phyloP scores from a whole-genome alignment of 345 rosid genomes.

The Populus simonii region DNA sequence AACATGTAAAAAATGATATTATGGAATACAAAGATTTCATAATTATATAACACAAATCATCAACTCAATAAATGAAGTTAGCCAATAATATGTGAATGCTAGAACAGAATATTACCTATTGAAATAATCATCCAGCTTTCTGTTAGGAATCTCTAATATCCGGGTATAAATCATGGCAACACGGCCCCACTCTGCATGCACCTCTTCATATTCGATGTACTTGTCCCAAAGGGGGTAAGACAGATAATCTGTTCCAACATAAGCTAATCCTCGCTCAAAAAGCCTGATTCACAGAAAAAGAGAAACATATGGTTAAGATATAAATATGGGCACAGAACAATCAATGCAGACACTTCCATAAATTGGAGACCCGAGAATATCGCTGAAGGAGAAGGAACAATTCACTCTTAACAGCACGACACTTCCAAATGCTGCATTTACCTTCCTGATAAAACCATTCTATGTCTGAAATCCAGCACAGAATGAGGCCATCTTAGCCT shows the following conservation, averaged over 20 bases:
- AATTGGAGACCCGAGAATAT: constrained; percentile 37
- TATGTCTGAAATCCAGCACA: constrained; percentile 75
- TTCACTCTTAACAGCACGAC: constrained; percentile 72
- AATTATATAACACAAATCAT: background rate
- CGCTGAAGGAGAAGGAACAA: constrained; percentile 60
- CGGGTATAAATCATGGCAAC: constrained; percentile 76
- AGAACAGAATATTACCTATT: constrained; percentile 41
- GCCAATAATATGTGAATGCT: background rate
- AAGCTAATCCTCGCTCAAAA: constrained; percentile 85
- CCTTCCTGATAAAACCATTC: constrained; percentile 88
- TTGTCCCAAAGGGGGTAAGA: constrained; percentile 87
- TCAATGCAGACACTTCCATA: constrained; percentile 31
- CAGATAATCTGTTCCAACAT: constrained; percentile 88
- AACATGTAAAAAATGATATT: background rate
- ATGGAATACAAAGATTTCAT: background rate
- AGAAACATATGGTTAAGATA: constrained; percentile 19
- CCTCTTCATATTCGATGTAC: constrained; percentile 87
- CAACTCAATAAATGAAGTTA: background rate
- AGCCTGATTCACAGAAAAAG: constrained; percentile 47
- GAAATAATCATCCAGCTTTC: constrained; percentile 76
- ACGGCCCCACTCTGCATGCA: constrained; percentile 82
- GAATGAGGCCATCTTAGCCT: constrained; percentile 89
- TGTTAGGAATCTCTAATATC: constrained; percentile 81
- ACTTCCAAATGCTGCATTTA: constrained; percentile 85
- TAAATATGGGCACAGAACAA: constrained; percentile 8